These are phyloP conservation scores for Erodium moschatum DNA, from an alignment of 441 rosid genomes.

Conservation along the genomic window DNA sequence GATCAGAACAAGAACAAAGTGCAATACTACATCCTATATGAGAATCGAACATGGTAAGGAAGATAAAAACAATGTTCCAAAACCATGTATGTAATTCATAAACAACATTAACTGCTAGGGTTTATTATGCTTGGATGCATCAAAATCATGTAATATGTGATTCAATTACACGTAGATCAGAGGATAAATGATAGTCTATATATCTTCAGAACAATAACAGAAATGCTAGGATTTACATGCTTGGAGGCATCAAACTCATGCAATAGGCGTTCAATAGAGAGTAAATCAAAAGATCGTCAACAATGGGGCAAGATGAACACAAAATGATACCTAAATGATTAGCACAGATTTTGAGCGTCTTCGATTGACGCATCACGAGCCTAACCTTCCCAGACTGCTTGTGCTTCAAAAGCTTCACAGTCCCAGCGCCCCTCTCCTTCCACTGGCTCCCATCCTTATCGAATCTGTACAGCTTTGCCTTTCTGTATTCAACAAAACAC, in stretches of 20 bases:
- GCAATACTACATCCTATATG: not conserved
- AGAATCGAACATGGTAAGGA: not conserved
- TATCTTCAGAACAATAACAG: not conserved
- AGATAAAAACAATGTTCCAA: not conserved
- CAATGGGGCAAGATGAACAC: not conserved
- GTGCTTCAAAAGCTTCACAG: slow-evolving; percentile 20
- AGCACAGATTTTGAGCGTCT: slow-evolving; percentile 22
- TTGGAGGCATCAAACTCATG: not conserved
- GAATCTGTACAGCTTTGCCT: slow-evolving; percentile 10
- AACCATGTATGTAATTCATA: not conserved
- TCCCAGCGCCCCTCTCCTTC: slow-evolving; percentile 6
- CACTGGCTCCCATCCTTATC: slow-evolving; percentile 8
- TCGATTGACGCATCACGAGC: slow-evolving; percentile 26
- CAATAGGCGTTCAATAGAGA: too few species aligned
- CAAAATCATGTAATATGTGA: not conserved
- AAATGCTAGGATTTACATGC: not conserved
- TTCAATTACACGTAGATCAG: not conserved
- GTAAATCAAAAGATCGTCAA: not conserved
- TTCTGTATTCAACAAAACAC: not conserved
- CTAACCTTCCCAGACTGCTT: slow-evolving; percentile 23
- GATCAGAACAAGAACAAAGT: not conserved
- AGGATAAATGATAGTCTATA: not conserved
- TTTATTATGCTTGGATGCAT: not conserved
- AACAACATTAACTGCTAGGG: not conserved
- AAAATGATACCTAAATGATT: slow-evolving; percentile 20